Base-by-base conservation (phyloP, 129 eudicot species). In the Flaveria trinervia region DNA sequence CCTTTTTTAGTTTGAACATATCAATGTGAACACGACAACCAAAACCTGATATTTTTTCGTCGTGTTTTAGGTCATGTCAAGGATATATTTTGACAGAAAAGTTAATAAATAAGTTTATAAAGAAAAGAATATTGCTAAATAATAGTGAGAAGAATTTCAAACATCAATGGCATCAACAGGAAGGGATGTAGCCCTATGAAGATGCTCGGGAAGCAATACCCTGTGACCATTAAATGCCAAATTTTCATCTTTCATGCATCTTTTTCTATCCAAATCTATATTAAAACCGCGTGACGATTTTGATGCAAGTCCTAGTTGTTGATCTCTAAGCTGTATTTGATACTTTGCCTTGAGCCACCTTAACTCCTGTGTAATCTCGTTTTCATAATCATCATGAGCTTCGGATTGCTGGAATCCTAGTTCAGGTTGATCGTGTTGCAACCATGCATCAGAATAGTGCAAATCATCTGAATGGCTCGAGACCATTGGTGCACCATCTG, bases 301-400 rank as follows among this genome's bases (percentile, higher is more conserved):
- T 14, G 83, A 46, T 50, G 65, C 13, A n/a, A 76, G 55, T 56
- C 85, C 83, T 15, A 83, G 71, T 25, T 81, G 89, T 57, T 78
- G 80, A 76, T 88, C 93, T 65, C 83, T 77, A 33, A 88, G 57
- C 81, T 91, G 89, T 83, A 86, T 84, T 74, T 86, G 86, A 76
- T 91, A 86, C 85, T 83, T 91, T 18, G 97, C 93, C 79, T 86
- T 88, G 50, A 88, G 92, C 93, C 93, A 88, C 82, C 91, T 83
- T 57, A 88, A 71, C 49, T 88, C 91, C 26, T 86, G 84, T 79
- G 80, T 80, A 39, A 84, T 76, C 83, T 84, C 90, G 44, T 83
- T 81, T 76, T 88, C 90, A 39, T 84, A 76, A 54, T 88, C 89
- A 18, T 88, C 70, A 0, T 36, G 65, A 0, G 50, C 57, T 52